These are phyloP conservation scores for Cryphonectria parasitica DNA, from an alignment of 2,329 filamentous ascomycete species.

Conservation along the genomic window DNA sequence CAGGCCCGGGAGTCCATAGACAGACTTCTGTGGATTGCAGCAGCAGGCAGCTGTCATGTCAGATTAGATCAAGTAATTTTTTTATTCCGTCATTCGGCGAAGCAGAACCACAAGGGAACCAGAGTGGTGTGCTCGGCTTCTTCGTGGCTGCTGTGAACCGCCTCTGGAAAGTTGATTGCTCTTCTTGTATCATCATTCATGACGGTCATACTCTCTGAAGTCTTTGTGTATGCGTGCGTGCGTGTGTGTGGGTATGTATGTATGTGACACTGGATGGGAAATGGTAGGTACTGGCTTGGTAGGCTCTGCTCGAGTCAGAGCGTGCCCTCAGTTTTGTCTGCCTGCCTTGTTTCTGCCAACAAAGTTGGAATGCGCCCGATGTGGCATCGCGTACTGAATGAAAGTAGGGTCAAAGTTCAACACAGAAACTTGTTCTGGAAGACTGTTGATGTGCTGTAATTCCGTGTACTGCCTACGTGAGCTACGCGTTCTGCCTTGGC, in stretches of 20 bases:
- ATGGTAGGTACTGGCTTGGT: neutral
- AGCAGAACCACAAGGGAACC: slow-evolving; percentile 49
- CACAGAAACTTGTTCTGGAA: neutral
- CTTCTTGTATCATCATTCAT: slow-evolving; percentile 46
- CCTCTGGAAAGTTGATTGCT: slow-evolving; percentile 42
- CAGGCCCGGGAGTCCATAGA: slow-evolving; percentile 21
- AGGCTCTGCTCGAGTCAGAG: slow-evolving; percentile 1
- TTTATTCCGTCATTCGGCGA: slow-evolving; percentile 30
- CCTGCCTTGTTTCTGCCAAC: neutral
- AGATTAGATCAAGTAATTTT: slow-evolving; percentile 69
- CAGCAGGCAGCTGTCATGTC: slow-evolving; percentile 43
- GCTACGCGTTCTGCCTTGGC: neutral
- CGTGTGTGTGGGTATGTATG: neutral
- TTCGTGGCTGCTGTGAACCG: slow-evolving; percentile 35
- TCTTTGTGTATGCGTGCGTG: neutral
- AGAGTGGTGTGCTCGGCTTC: slow-evolving; percentile 56
- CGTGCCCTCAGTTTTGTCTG: neutral
- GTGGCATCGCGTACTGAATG: neutral
- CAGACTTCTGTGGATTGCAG: slow-evolving; percentile 33
- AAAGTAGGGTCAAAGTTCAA: neutral
- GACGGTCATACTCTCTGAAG: slow-evolving; percentile 20
- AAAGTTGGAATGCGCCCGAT: neutral
- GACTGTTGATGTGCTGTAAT: neutral
- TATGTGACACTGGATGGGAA: neutral
- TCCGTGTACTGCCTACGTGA: neutral